Conservation (phyloP, 768 basidiomycete species). For the Gelatoporia subvermispora region DNA sequence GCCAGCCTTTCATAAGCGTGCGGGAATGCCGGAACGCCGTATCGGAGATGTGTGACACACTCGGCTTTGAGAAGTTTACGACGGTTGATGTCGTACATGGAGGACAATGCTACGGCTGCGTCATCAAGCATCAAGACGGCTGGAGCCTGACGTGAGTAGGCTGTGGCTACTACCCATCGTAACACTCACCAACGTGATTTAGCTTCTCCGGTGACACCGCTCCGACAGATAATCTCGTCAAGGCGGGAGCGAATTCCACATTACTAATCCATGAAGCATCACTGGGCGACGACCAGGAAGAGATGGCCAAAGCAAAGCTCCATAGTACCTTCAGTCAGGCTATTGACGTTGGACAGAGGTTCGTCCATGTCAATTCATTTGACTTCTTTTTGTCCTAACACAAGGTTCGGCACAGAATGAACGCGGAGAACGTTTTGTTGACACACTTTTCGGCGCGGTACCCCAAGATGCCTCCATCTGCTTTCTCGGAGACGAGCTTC, state of each 20-base stretch:
- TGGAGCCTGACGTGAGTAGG: constrained; percentile 72
- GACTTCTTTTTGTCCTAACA: background rate
- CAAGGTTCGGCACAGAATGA: constrained; percentile 57
- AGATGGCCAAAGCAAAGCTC: constrained; percentile 67
- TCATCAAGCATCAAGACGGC: constrained; percentile 62
- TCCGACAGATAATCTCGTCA: constrained; percentile 64
- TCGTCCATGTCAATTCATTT: constrained; percentile 16
- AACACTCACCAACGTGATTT: background rate
- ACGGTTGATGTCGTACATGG: constrained; percentile 76
- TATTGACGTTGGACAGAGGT: constrained; percentile 70
- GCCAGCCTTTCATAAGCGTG: constrained; percentile 16
- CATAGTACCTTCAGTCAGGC: constrained; percentile 93
- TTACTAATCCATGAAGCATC: constrained; percentile 94
- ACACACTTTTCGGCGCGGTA: constrained; percentile 96
- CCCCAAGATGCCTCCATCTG: constrained; percentile 71
- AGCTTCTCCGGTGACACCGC: constrained; percentile 93
- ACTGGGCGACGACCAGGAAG: constrained; percentile 79
- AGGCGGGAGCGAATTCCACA: constrained; percentile 62
- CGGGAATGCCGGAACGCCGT: constrained; percentile 32
- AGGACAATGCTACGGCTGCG: constrained; percentile 65
- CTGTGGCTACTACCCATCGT: background rate
- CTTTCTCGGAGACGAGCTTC: constrained; percentile 5
- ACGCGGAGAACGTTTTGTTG: constrained; percentile 77
- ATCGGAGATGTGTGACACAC: constrained; percentile 39
- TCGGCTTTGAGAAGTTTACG: constrained; percentile 56